Conservation (phyloP, 2,329 filamentous ascomycete species). For the Fonsecaea nubica region DNA sequence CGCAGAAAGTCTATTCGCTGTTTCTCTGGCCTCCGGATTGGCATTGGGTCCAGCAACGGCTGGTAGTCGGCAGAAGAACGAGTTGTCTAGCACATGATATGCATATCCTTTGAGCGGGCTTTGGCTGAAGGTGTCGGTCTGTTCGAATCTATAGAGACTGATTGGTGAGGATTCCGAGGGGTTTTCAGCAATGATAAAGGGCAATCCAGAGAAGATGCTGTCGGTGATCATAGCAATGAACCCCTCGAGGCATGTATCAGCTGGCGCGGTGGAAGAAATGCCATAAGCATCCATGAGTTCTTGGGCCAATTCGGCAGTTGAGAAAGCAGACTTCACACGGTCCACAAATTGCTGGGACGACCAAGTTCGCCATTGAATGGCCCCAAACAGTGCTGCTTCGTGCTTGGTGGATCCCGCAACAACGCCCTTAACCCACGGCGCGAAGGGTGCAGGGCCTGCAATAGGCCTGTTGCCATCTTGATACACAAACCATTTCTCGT, state of each 20-base stretch:
- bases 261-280: slow-evolving; percentile 15
- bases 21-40: slow-evolving; percentile 15
- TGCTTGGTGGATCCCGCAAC: slow-evolving; percentile 24
- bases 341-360: slow-evolving; percentile 19
- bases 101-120: slow-evolving; percentile 26
- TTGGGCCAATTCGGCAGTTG: slow-evolving; percentile 13
- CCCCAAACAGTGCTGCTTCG: slow-evolving; percentile 23
- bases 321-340: slow-evolving; percentile 14
- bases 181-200: slow-evolving; percentile 22
- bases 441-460: slow-evolving; percentile 27
- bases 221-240: slow-evolving; percentile 26
- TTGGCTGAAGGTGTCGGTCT: slow-evolving; percentile 22
- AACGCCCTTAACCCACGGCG: slow-evolving; percentile 27
- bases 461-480: slow-evolving; percentile 24
- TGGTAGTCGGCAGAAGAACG: slow-evolving; percentile 30
- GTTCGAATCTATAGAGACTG: slow-evolving; percentile 28
- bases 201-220: slow-evolving; percentile 23
- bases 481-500: slow-evolving; percentile 27
- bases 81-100: slow-evolving; percentile 26
- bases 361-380: slow-evolving; percentile 22
- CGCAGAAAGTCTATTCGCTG: slow-evolving; percentile 18
- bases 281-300: slow-evolving; percentile 23
- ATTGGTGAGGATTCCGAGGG: slow-evolving; percentile 12
- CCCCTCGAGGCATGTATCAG: slow-evolving; percentile 18
- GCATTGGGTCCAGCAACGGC: slow-evolving; percentile 24